Conservation (phyloP, 2,329 filamentous ascomycete species). For the Lecanosticta acicola region DNA sequence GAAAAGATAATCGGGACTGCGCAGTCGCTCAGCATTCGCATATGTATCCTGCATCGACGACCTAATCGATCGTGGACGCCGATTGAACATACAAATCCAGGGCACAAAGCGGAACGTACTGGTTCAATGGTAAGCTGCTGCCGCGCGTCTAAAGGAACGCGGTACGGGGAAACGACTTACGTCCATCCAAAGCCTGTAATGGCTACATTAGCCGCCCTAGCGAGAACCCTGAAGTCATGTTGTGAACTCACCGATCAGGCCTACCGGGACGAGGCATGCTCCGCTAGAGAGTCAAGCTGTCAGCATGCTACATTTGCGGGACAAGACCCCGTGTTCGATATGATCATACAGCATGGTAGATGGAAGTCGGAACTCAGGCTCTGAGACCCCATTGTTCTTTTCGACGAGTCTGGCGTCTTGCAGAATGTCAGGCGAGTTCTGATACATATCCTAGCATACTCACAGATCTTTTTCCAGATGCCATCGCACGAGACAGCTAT, state of each 20-base stretch:
- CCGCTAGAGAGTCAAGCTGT: conserved; percentile 42
- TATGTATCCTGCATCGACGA: conserved; percentile 11
- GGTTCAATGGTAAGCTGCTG: conserved; percentile 6
- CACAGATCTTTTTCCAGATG: conserved; percentile 57
- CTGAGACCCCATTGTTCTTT: conserved; percentile 54
- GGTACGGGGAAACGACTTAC: conserved; percentile 9
- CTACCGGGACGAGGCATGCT: conserved; percentile 69
- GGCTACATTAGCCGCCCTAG: conserved; percentile 7
- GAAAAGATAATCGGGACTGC: conserved; percentile 48
- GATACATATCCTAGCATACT: conserved; percentile 1
- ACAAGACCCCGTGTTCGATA: conserved; percentile 4
- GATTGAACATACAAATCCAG: conserved; percentile 18
- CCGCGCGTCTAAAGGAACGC: conserved; percentile 9
- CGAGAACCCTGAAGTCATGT: conserved; percentile 4
- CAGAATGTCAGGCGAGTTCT: conserved; percentile 7
- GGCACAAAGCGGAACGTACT: conserved; percentile 16
- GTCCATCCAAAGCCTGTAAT: conserved; percentile 19
- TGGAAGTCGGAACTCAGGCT: conserved; percentile 83
- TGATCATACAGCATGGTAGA: conserved; percentile 45
- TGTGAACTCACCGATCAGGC: conserved; percentile 62
- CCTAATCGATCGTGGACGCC: conserved; percentile 9
- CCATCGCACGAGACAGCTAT: conserved; percentile 58
- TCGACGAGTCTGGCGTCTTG: conserved; percentile 50
- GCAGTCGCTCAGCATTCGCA: conserved; percentile 12
- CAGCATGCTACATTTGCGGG: conserved; percentile 11